phyloP scores from a whole-genome alignment of 345 rosid species.

The Eucalyptus albens region DNA sequence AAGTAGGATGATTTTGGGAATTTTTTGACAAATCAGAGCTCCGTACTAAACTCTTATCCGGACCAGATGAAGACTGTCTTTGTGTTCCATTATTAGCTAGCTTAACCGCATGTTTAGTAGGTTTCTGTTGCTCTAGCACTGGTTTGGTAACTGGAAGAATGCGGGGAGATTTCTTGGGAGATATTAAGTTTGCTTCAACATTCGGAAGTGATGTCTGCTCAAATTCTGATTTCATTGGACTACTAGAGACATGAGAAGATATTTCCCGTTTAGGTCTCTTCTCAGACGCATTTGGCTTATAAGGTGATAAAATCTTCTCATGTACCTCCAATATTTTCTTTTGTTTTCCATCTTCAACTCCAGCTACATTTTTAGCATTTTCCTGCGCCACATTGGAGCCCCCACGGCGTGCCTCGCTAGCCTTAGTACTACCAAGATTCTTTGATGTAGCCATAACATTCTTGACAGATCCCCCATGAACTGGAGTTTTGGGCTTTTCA shows the following conservation, averaged over 20 bases:
- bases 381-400: conserved; percentile 7
- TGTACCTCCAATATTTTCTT: conserved; percentile 14
- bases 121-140: conserved; percentile 26
- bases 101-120: conserved; percentile 24
- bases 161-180: conserved; percentile 47
- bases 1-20: conserved; percentile 24
- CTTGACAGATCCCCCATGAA: conserved; percentile 43
- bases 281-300: conserved; percentile 7
- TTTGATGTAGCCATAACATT: conserved; percentile 13
- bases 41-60: conserved; percentile 18
- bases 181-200: conserved; percentile 18
- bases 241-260: conserved; percentile 3
- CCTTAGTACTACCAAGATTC: conserved; percentile 17
- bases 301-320: conserved; percentile 15
- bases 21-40: conserved; percentile 22
- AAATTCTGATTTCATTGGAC: conserved; percentile 24
- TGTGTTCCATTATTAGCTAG: conserved; percentile 19
- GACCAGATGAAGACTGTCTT: conserved; percentile 29
- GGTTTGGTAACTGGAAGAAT: conserved; percentile 8
- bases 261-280: conserved; percentile 3
- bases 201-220: conserved; percentile 21
- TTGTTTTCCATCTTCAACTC: conserved; percentile 6
- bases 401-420: conserved; percentile 5
- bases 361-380: conserved; percentile 15
- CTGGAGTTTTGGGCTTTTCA: conserved; percentile 77